Evolutionary conservation across 2,329 filamentous ascomycete genomes (phyloP), one percentile per base, ranked within the genome.

Genomic region (Ceratocystis eucalypticola): DNA sequence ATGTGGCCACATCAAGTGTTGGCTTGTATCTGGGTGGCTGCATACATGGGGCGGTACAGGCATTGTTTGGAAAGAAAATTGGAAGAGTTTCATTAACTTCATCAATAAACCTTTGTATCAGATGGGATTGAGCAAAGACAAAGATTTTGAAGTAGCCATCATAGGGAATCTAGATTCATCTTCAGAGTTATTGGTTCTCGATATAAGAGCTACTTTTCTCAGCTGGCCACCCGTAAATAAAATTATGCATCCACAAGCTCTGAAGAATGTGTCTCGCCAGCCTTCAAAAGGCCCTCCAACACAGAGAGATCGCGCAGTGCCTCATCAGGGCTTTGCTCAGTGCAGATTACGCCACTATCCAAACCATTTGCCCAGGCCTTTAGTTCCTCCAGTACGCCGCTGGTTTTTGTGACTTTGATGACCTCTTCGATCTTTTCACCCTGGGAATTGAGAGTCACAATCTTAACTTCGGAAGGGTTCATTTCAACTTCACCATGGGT

Each of bases 301-400:
- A 88, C 74, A 74, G 86, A 81, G 69, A 88, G 71, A 74, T 88
- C 85, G 6, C 75, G 79, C 70, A 87, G 72, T 0, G 84, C 85
- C 75, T 84, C 78, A 71, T 84, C 80, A 0, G 82, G 79, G 7
- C 76, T 76, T 74, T 85, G 82, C 69, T 77, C 74, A n/a, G 76
- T 72, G 70, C 86, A 78, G 15, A 74, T 73, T 68, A 74, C 75
- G 20, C 82, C 82, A 10, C 74, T 73, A 1, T 74, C 70, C 45
- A 88, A 70, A 8, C 78, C 77, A 73, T 81, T 77, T 0, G 79
- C 84, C 82, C 84, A 88, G 4, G 81, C 84, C 68, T 78, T 77
- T 7, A 88, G 79, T 74, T 88, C 85, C 64, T 82, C 79, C 68
- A 76, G 77, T 3, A 88, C 84, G 7, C 82, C 83, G 44, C 73